Conservation (phyloP, 306 rosid species). For the Pterocarpus santalinus region DNA sequence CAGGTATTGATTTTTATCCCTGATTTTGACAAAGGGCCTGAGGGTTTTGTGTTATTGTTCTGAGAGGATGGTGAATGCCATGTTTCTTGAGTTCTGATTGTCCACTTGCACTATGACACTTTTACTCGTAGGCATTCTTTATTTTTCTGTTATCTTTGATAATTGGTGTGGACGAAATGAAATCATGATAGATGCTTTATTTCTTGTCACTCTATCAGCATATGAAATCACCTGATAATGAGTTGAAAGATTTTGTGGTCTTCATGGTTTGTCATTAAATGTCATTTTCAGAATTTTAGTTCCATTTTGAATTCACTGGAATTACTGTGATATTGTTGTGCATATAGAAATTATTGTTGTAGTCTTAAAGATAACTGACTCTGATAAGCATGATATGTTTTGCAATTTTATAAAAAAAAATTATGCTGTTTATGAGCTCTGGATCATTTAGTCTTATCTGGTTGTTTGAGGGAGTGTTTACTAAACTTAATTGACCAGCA, state of each 20-base stretch:
- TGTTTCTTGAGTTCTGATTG: background rate
- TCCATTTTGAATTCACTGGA: background rate
- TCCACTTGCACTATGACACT: background rate
- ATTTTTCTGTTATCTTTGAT: conserved; percentile 23
- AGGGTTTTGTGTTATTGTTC: background rate
- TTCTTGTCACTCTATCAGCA: background rate
- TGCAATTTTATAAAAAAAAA: background rate
- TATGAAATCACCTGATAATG: conserved; percentile 25
- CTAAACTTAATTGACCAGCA: background rate
- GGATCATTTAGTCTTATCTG: background rate
- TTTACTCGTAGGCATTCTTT: background rate
- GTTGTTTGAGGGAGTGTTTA: background rate
- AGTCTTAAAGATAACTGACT: background rate
- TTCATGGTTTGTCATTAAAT: background rate
- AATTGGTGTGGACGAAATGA: background rate
- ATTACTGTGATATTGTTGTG: background rate
- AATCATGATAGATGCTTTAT: too few relatives aligned
- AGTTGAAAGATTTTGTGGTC: conserved; percentile 3
- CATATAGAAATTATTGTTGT: too few relatives aligned
- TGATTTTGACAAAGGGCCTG: conserved; percentile 10
- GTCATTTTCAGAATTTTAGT: background rate
- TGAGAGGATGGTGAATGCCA: conserved; percentile 22
- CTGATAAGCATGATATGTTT: background rate
- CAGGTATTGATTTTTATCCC: conserved; percentile 55
- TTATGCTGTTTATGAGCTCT: background rate